Conservation (phyloP, 208 protist genomes). For the Acanthamoeba quina region DNA sequence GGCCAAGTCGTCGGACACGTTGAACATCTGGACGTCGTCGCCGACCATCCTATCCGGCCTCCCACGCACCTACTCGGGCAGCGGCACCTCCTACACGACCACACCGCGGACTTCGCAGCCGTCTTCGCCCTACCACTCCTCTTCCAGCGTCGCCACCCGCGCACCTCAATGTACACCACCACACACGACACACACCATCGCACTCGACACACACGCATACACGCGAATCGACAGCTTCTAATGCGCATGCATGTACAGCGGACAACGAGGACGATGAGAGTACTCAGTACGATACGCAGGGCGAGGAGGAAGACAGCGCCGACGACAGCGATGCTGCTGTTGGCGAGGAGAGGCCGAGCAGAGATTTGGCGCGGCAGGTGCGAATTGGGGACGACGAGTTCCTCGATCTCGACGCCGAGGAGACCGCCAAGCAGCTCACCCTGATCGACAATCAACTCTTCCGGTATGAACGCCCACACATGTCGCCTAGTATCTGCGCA, state of each 20-base stretch:
- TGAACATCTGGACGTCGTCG: neutral
- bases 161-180: neutral
- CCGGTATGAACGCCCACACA: neutral
- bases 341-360: neutral
- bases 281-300: constrained; percentile 21
- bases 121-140: constrained; percentile 21
- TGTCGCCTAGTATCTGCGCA: neutral
- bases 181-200: neutral
- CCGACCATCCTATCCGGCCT: neutral
- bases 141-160: constrained; percentile 20
- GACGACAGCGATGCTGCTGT: constrained; percentile 25
- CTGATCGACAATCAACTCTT: constrained; percentile 55
- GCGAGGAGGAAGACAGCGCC: constrained; percentile 51
- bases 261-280: constrained; percentile 5
- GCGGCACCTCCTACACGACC: neutral
- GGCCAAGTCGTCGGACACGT: neutral
- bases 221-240: neutral
- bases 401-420: constrained; percentile 45
- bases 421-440: constrained; percentile 34
- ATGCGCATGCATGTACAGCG: neutral
- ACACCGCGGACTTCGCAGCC: neutral
- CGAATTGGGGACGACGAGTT: constrained; percentile 19
- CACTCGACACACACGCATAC: too few relatives aligned
- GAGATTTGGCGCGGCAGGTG: neutral
- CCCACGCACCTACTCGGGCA: neutral